Base-by-base conservation (phyloP, 176 grass and related monocot genomes). In the Calamus simplicifolius region DNA sequence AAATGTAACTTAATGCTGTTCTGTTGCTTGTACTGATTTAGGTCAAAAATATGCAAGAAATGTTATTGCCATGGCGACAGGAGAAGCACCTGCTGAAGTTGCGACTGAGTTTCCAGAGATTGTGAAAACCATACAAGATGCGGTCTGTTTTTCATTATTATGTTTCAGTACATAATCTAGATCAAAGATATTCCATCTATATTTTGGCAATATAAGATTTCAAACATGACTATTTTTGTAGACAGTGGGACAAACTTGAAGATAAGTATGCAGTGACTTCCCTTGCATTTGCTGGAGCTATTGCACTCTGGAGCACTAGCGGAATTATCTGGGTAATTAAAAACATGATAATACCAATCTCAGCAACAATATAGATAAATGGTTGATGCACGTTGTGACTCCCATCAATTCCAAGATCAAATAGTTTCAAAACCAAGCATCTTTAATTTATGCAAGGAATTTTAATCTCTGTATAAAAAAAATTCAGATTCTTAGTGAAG, bases 201-300 rank as follows among this genome's bases (percentile, higher is more conserved):
- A 4, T 30, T 5, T 30, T 30, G 29, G 3, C 29, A 30, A 30
- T 5, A 30, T 30, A 5, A 30, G 4, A 30, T 29, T 54, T 81
- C 62, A 62, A 57, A 60, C 38, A 73, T 82, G 67, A 73, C 49
- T 15, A 19, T 80, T 59, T 76, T 52, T 84, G 70, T 91, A 79
- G 87, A 89, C 87, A 97, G 92, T 97, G 92, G 92, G 78, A 84
- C 69, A 82, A 80, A 91, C 82, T 97, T 70, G 92, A 97, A 18
- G 92, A 97, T 64, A 97, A 97, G 75, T 91, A 97, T 62, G 92
- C 92, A 29, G 83, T 91, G 57, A 69, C 78, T 66, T 53, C 87
- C 54, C 59, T 97, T 51, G 87, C 72, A 5, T 66, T 91, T 63
- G 78, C 68, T 5, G 73, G 69, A n/a, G 50, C 91, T 31, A 67